Conservation (phyloP, 192 early-diverging fungal species). For the Spinellus fusiger region DNA sequence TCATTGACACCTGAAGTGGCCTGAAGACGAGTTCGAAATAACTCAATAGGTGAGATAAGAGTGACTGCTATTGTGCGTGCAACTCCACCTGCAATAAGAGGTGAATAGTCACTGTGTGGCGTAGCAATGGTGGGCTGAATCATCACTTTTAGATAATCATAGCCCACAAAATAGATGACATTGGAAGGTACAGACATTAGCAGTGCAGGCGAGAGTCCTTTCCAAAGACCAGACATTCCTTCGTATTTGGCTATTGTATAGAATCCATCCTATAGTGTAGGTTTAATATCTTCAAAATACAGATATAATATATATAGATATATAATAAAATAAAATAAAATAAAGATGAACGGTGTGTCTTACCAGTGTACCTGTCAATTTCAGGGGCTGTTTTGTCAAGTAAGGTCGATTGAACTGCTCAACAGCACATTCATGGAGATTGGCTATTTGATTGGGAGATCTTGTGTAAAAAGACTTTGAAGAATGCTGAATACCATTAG, state of each 20-base stretch:
- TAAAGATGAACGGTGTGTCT: not conserved
- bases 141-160: slow-evolving; percentile 75
- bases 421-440: slow-evolving; percentile 14
- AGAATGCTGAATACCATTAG: not conserved
- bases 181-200: slow-evolving; percentile 88
- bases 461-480: not conserved
- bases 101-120: slow-evolving; percentile 18
- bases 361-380: slow-evolving; percentile 38
- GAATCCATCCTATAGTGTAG: slow-evolving; percentile 56
- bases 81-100: slow-evolving; percentile 58
- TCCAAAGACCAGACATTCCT: slow-evolving; percentile 74
- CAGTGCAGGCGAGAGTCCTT: slow-evolving; percentile 82
- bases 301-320: not conserved
- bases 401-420: not conserved
- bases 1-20: slow-evolving; percentile 56
- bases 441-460: slow-evolving; percentile 1
- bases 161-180: slow-evolving; percentile 93
- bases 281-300: not conserved
- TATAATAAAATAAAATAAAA: not conserved
- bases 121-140: slow-evolving; percentile 9
- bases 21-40: slow-evolving; percentile 90
- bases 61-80: slow-evolving; percentile 78
- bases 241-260: slow-evolving; percentile 75
- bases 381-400: not conserved
- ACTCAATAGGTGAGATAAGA: slow-evolving; percentile 85